Evolutionary conservation across 164 flowering plant species (phyloP), one percentile per base, ranked within the genome.

Genomic region (Litsea cubeba): DNA sequence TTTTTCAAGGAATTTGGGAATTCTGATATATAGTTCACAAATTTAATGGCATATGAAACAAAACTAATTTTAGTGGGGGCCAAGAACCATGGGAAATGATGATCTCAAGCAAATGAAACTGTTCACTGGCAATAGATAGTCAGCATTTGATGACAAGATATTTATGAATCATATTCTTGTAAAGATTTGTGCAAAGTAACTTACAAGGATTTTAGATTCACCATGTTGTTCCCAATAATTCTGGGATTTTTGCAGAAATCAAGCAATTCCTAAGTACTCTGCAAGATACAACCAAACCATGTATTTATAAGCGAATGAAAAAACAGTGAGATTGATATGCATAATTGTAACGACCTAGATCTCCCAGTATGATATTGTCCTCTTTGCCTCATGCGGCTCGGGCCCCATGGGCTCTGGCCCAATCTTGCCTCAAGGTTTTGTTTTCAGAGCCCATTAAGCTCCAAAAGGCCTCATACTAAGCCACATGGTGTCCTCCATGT

Each of bases 201-300:
- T 86, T 82, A 89, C 93, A 91, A 24, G 24, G 62, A 58, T 68
- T 80, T 83, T 20, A 92, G 30, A 0, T 23, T 1, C 12, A 66
- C n/a, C 76, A 89, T 62, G 14, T 51, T 46, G 26, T 66, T 25
- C 15, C 85, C 87, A 71, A 90, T 75, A 77, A 84, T 0, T 65
- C 62, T 26, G 95, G 95, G 71, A 92, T 87, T 60, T 69, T 2
- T 65, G 79, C 94, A 65, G 75, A 76, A 50, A 90, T 78, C 35
- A 71, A 80, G 82, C 97, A 90, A 79, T 88, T 89, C 74, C 91
- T 85, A 70, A 92, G 75, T 32, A 77, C 49, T 86, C 97, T 92
- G 83, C 70, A 81, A 32, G 64, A 81, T 8, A 30, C 20, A 2
- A 71, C 7, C 60, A 22, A 76, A 17, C 2, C 3, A 50, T 12